Evolutionary conservation across 2,329 filamentous ascomycete genomes (phyloP).

Genomic region (Amphichorda felina): DNA sequence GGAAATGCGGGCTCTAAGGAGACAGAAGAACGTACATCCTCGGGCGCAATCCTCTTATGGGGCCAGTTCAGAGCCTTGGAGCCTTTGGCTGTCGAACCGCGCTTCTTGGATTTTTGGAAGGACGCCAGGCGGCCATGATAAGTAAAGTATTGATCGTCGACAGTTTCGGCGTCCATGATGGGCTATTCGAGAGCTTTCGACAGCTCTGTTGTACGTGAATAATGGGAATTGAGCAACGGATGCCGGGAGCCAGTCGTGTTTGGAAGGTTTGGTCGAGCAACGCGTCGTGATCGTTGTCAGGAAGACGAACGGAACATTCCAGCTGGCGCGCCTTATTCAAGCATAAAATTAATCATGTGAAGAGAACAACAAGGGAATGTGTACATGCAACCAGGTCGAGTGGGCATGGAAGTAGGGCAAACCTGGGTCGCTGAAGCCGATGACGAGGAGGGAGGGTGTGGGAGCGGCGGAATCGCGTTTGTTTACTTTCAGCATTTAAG

Average conservation of each 20-base stretch:
- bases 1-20: no score
- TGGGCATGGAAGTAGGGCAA: not conserved
- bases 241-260: no score
- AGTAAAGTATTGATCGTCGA: constrained; percentile 41
- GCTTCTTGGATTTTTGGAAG: constrained; percentile 62
- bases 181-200: constrained; percentile 4
- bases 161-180: constrained; percentile 20
- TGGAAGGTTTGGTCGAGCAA: no score
- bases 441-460: not conserved
- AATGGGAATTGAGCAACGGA: no score
- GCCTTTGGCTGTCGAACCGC: constrained; percentile 49
- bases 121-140: constrained; percentile 69
- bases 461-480: constrained; percentile 10
- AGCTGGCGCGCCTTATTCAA: no score
- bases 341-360: not conserved
- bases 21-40: constrained; percentile 18
- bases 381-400: no score
- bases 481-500: constrained; percentile 15
- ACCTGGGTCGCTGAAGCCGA: not conserved
- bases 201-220: no score
- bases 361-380: no score
- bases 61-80: constrained; percentile 62
- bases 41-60: constrained; percentile 34
- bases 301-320: no score
- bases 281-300: no score